These are phyloP conservation scores for Neoboletus magnificus DNA, from an alignment of 768 basidiomycete species.

Conservation along the genomic window DNA sequence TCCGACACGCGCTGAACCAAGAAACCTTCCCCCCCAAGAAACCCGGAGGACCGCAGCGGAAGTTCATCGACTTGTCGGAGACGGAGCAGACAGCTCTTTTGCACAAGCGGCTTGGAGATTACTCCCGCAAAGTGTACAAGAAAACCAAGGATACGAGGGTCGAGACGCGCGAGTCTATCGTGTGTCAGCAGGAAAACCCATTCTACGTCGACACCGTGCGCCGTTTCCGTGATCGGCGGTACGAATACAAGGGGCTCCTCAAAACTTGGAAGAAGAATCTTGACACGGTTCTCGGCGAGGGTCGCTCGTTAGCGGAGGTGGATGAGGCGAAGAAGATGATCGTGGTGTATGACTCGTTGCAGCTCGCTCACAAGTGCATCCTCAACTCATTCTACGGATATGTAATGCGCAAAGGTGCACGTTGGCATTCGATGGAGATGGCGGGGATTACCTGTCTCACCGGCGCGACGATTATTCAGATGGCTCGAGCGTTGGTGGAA, in stretches of 20 bases:
- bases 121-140: constrained; percentile 97
- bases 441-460: constrained; percentile 98
- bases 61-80: constrained; percentile 77
- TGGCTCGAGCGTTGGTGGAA: constrained; percentile 96
- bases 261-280: constrained; percentile 99
- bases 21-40: constrained; percentile 85
- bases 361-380: constrained; percentile 99
- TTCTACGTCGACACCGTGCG: constrained; percentile 99
- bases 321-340: constrained; percentile 99
- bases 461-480: constrained; percentile 96
- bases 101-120: constrained; percentile 97
- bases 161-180: constrained; percentile 89
- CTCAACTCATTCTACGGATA: constrained; percentile 99
- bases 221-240: constrained; percentile 93
- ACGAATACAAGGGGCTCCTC: constrained; percentile 97
- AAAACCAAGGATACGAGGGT: constrained; percentile 98
- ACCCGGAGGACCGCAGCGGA: constrained; percentile 68
- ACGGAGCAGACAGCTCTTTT: constrained; percentile 88
- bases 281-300: constrained; percentile 66
- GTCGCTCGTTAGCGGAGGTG: constrained; percentile 75
- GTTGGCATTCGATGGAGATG: constrained; percentile 99
- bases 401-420: constrained; percentile 98
- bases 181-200: constrained; percentile 96
- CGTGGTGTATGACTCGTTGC: constrained; percentile 95
- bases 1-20: constrained; percentile 93